These are phyloP conservation scores for Agapanthus africanus DNA, from an alignment of 106 monocot genomes.

Conservation along the genomic window DNA sequence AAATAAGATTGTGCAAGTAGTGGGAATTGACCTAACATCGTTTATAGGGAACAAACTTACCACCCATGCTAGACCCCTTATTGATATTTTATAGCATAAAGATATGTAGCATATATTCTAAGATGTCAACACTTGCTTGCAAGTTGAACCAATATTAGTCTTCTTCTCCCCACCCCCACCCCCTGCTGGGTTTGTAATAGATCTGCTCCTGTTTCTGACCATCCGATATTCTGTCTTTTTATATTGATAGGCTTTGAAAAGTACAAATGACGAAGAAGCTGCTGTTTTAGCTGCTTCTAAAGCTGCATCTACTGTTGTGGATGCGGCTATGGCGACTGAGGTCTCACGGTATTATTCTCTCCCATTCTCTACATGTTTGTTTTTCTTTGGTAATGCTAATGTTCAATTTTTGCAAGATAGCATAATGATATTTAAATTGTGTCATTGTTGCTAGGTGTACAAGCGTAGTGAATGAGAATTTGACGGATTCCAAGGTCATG, in stretches of 20 bases:
- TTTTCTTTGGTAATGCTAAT: no score
- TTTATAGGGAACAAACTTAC: no score
- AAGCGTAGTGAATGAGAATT: constrained; percentile 22
- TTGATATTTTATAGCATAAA: no score
- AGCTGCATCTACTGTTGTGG: constrained; percentile 85
- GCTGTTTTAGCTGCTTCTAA: constrained; percentile 76
- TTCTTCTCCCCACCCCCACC: no score
- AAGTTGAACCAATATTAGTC: no score
- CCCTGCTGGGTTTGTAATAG: no score
- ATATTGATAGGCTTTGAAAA: constrained; percentile 59
- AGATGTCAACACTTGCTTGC: no score
- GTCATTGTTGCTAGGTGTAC: constrained; percentile 25
- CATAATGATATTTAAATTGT: background rate
- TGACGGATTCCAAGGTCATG: constrained; percentile 14
- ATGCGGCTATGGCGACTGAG: constrained; percentile 79
- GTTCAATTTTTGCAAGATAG: background rate
- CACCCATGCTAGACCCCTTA: no score
- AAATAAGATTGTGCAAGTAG: no score
- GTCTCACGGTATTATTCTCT: constrained; percentile 36
- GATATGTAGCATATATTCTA: no score
- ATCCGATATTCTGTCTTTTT: background rate
- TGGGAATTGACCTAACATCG: no score
- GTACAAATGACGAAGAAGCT: constrained; percentile 62
- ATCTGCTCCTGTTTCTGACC: no score
- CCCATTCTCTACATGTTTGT: background rate